Evolutionary conservation across 108 stramenopile species (phyloP).

Genomic region (Stephanodiscus minutulus): DNA sequence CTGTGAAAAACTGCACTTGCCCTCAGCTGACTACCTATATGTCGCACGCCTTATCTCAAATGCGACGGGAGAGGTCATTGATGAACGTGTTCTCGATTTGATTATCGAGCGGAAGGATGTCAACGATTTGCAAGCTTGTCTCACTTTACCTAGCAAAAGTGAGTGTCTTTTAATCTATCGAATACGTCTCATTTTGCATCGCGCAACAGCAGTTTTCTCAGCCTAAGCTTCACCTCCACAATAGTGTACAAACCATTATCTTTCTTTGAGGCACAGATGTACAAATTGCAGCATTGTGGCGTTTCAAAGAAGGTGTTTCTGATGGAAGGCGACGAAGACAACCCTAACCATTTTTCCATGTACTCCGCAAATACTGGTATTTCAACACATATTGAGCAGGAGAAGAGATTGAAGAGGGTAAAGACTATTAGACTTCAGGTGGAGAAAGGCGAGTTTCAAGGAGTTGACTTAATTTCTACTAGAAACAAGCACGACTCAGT

Average conservation of each 20-base stretch:
- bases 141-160: constrained; percentile 18
- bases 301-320: constrained; percentile 20
- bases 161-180: too few species aligned
- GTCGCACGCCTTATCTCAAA: constrained; percentile 32
- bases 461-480: constrained; percentile 29
- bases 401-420: constrained; percentile 22
- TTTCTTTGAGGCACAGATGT: constrained; percentile 48
- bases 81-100: constrained; percentile 37
- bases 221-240: too few species aligned
- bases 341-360: neutral
- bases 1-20: constrained; percentile 20
- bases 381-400: constrained; percentile 8
- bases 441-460: constrained; percentile 14
- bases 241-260: constrained; percentile 18
- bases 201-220: too few species aligned
- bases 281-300: constrained; percentile 33
- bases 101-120: constrained; percentile 43
- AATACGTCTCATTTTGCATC: too few species aligned
- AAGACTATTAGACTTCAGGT: constrained; percentile 26
- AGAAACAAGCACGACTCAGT: constrained; percentile 13
- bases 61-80: constrained; percentile 15
- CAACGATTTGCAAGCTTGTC: constrained; percentile 26
- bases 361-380: constrained; percentile 4
- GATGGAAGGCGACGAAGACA: constrained; percentile 41
- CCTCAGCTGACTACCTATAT: constrained; percentile 40